phyloP scores from a whole-genome alignment of 2,329 filamentous ascomycete species.

The Ophiocordyceps robertsii region DNA sequence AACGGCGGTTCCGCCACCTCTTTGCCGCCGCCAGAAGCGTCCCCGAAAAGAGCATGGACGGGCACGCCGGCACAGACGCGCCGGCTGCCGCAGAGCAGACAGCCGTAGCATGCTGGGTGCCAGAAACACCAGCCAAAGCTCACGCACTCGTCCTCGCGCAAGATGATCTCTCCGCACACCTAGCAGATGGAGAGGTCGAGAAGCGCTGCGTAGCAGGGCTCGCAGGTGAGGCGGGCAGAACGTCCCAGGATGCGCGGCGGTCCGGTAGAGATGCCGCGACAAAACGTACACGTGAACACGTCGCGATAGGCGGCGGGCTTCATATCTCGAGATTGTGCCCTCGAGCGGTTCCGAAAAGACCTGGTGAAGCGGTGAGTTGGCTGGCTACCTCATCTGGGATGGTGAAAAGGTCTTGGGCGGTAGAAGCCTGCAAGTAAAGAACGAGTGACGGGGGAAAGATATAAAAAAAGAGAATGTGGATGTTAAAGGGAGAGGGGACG shows the following conservation, averaged over 20 bases:
- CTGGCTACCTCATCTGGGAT: too few species aligned
- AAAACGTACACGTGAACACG: constrained; percentile 42
- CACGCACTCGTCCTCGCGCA: constrained; percentile 38
- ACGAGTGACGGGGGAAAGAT: too few species aligned
- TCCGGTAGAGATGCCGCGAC: constrained; percentile 27
- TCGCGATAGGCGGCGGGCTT: not conserved
- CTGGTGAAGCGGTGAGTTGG: too few species aligned
- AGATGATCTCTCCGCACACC: constrained; percentile 42
- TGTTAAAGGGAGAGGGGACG: too few species aligned
- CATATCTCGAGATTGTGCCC: too few species aligned
- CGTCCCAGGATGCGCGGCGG: constrained; percentile 28
- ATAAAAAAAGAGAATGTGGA: too few species aligned
- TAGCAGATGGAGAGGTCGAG: constrained; percentile 42
- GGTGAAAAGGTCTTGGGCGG: too few species aligned
- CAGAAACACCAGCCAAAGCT: constrained; percentile 49
- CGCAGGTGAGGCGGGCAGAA: constrained; percentile 34
- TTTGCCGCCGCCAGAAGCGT: constrained; percentile 7
- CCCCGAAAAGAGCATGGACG: constrained; percentile 20
- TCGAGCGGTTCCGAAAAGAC: too few species aligned
- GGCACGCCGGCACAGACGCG: constrained; percentile 20
- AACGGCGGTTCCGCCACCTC: constrained; percentile 35
- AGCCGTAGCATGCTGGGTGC: constrained; percentile 43
- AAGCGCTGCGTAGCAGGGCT: constrained; percentile 30
- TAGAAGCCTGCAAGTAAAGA: too few species aligned
- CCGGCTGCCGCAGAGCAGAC: constrained; percentile 34